These are phyloP conservation scores for Fragaria nilgerrensis DNA, from an alignment of 306 rosid genomes.

Conservation along the genomic window DNA sequence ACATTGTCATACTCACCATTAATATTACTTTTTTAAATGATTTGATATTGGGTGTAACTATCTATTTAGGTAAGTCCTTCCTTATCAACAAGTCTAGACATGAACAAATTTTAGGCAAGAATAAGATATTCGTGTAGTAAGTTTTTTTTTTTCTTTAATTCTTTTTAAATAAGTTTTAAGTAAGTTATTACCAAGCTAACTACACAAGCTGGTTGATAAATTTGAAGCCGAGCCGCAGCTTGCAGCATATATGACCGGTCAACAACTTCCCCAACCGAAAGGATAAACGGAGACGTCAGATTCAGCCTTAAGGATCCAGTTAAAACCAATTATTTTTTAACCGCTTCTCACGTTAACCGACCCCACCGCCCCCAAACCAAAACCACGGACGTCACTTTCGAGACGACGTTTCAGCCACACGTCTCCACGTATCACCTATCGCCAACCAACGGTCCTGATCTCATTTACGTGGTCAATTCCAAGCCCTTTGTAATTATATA, in stretches of 20 bases:
- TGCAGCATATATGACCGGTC: background rate
- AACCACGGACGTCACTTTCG: conserved; percentile 4
- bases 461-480: conserved; percentile 30
- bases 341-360: background rate
- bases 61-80: too few species aligned
- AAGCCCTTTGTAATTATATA: background rate
- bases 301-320: background rate
- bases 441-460: conserved; percentile 8
- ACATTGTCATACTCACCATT: too few species aligned
- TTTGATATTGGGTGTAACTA: too few species aligned
- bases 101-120: too few species aligned
- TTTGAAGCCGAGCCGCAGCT: conserved; percentile 18
- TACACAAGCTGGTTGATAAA: too few species aligned
- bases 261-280: conserved; percentile 5
- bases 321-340: background rate
- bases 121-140: too few species aligned
- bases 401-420: background rate
- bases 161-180: too few species aligned
- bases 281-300: background rate
- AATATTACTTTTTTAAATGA: too few species aligned
- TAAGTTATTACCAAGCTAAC: too few species aligned
- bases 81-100: too few species aligned
- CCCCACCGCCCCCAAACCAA: conserved; percentile 20
- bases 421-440: conserved; percentile 16
- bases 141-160: too few species aligned